phyloP scores from a whole-genome alignment of 2,329 filamentous ascomycete genomes.

The Talaromyces amestolkiae region DNA sequence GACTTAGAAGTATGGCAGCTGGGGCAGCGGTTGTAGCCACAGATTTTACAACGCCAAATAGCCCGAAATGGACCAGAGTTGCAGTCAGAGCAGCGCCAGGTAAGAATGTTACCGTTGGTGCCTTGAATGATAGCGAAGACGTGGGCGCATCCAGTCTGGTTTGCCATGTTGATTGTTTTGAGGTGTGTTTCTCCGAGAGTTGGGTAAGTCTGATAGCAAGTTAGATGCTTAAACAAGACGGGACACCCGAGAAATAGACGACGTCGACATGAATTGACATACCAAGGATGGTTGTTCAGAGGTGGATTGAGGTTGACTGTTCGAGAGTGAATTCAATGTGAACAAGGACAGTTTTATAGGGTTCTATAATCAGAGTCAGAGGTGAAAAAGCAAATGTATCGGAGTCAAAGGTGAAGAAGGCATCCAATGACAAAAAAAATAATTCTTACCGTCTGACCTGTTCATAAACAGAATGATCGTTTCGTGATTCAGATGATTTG shows the following conservation, averaged over 20 bases:
- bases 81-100: constrained; percentile 45
- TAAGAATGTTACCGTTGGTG: constrained; percentile 43
- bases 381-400: neutral
- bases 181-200: neutral
- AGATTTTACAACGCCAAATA: constrained; percentile 46
- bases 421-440: neutral
- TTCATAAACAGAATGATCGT: neutral
- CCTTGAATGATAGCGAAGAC: constrained; percentile 40
- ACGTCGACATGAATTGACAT: neutral
- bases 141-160: constrained; percentile 37
- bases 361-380: neutral
- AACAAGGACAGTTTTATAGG: neutral
- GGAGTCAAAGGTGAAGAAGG: neutral
- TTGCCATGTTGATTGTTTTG: constrained; percentile 32
- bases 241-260: neutral
- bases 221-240: neutral
- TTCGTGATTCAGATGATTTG: neutral
- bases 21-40: constrained; percentile 43
- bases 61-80: constrained; percentile 42
- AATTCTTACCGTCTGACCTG: neutral
- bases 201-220: neutral
- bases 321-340: neutral
- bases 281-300: neutral
- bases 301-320: neutral
- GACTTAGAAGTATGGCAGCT: constrained; percentile 26